These are phyloP conservation scores for Podaxis mareebaensis DNA, from an alignment of 768 basidiomycete species.

Conservation along the genomic window DNA sequence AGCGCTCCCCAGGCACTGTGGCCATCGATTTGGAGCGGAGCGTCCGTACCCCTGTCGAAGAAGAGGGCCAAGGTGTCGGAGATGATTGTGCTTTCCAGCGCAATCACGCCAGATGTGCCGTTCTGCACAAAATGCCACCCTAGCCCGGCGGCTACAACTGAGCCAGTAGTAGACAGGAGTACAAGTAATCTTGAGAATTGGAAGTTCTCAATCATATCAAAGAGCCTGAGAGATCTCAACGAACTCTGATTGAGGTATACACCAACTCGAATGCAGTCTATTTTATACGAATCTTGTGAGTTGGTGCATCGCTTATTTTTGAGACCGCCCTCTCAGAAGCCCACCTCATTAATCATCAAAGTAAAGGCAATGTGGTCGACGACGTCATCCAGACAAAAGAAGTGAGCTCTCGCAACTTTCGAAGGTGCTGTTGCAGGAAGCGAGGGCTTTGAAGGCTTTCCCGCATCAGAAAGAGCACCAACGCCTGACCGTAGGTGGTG, in stretches of 20 bases:
- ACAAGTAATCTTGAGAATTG: neutral
- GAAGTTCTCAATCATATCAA: neutral
- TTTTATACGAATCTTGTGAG: neutral
- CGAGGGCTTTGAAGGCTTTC: neutral
- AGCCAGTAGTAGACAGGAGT: neutral
- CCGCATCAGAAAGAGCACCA: neutral
- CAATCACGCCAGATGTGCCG: conserved; percentile 29
- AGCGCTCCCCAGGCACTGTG: conserved; percentile 48
- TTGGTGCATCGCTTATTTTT: no score
- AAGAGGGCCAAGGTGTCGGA: conserved; percentile 30
- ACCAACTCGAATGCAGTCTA: neutral
- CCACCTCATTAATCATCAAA: no score
- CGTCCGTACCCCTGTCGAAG: conserved; percentile 33
- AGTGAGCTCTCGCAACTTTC: no score
- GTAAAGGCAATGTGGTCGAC: no score
- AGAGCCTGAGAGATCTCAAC: neutral
- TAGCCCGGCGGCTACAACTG: conserved; percentile 14
- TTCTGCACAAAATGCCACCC: conserved; percentile 31
- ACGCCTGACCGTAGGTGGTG: neutral
- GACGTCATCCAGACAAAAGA: no score
- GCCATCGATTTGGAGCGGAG: conserved; percentile 39
- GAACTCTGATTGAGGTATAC: neutral
- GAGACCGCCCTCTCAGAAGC: no score
- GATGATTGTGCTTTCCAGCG: conserved; percentile 30
- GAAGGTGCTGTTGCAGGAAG: no score